A percentile compares a stretch with the other conserved stretches of the same genome.
These are phyloP conservation scores for Thymus quinquecostatus DNA, from an alignment of 257 asterid genomes.

Conservation along the genomic window DNA sequence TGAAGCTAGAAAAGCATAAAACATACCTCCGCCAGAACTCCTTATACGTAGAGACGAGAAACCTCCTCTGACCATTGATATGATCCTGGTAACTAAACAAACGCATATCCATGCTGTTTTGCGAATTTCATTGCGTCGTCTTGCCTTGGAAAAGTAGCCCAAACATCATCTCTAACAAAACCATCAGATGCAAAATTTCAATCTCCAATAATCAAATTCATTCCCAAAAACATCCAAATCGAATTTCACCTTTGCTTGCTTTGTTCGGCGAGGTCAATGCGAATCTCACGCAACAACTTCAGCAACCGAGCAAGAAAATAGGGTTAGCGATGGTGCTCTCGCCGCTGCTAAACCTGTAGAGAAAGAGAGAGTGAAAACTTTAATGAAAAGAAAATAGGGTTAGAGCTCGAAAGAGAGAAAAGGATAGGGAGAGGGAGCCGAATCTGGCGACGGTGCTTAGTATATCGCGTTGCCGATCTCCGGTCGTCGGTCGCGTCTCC, in stretches of 20 bases:
- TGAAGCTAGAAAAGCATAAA: neutral
- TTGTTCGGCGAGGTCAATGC: slow-evolving; percentile 74
- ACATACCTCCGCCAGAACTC: slow-evolving; percentile 85
- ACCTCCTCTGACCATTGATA: slow-evolving; percentile 84
- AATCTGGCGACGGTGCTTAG: too few relatives aligned
- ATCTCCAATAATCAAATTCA: neutral
- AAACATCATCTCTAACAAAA: slow-evolving; percentile 58
- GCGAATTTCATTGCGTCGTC: slow-evolving; percentile 80
- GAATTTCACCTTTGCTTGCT: slow-evolving; percentile 54
- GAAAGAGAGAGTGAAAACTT: too few relatives aligned
- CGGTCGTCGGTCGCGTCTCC: too few relatives aligned
- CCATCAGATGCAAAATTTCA: slow-evolving; percentile 19
- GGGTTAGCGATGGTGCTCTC: too few relatives aligned
- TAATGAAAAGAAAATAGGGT: too few relatives aligned
- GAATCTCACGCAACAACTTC: slow-evolving; percentile 82
- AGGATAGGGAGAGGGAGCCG: too few relatives aligned
- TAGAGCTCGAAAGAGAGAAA: too few relatives aligned
- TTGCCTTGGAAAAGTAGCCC: slow-evolving; percentile 92
- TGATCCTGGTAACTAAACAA: slow-evolving; percentile 93
- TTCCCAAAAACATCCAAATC: neutral
- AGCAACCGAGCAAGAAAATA: slow-evolving; percentile 59
- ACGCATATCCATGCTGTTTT: slow-evolving; percentile 51
- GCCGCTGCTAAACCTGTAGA: too few relatives aligned
- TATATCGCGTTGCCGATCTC: too few relatives aligned
- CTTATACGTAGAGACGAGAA: slow-evolving; percentile 74